Conservation (phyloP, 768 basidiomycete genomes). For the Scleroderma citrinum region DNA sequence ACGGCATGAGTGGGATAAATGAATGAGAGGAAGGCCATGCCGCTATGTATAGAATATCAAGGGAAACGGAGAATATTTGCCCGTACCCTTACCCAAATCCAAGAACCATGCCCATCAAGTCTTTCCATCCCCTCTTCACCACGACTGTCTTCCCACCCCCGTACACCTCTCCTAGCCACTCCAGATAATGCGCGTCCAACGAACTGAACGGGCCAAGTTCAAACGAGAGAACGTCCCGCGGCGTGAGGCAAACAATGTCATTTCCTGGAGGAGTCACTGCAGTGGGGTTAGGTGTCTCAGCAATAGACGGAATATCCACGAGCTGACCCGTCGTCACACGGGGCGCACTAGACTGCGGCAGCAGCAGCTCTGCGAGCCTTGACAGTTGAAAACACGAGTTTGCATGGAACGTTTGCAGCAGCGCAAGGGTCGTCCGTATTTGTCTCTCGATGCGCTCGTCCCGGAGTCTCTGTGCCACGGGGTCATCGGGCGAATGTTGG, state of each 20-base stretch:
- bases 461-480: constrained; percentile 8
- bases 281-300: not conserved
- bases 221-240: constrained; percentile 60
- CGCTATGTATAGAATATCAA: not conserved
- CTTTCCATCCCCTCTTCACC: constrained; percentile 43
- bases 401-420: constrained; percentile 66
- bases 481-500: constrained; percentile 24
- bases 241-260: constrained; percentile 42
- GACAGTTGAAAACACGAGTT: constrained; percentile 56
- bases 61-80: not conserved
- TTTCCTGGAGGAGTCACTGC: constrained; percentile 9
- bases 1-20: too few relatives aligned
- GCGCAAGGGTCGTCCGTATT: constrained; percentile 44
- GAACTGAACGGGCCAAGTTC: constrained; percentile 71
- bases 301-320: not conserved
- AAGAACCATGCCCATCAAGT: constrained; percentile 38
- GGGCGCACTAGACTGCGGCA: not conserved
- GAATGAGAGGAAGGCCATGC: not conserved
- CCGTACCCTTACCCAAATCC: constrained; percentile 30
- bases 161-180: constrained; percentile 71
- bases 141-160: constrained; percentile 37
- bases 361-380: constrained; percentile 29
- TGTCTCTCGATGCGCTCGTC: constrained; percentile 32
- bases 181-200: constrained; percentile 66
- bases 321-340: not conserved